Evolutionary conservation across 768 basidiomycete species (phyloP).

Genomic region (Collybia sp.): DNA sequence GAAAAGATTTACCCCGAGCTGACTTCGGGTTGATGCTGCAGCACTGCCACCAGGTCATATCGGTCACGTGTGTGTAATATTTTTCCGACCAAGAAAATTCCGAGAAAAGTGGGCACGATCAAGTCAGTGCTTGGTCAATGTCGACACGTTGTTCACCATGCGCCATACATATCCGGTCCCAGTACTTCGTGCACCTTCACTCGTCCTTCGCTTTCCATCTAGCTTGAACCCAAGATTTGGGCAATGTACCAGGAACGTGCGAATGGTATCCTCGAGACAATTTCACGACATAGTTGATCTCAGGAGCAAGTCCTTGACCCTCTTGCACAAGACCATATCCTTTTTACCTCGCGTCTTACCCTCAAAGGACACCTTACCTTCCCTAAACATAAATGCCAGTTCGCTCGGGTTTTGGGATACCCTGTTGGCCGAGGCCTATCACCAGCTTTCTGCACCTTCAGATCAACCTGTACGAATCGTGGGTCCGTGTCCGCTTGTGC

Average conservation of each 20-base stretch:
- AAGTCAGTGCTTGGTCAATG: too few species aligned
- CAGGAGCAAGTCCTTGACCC: conserved; percentile 28
- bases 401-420: conserved; percentile 42
- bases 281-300: too few species aligned
- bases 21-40: too few species aligned
- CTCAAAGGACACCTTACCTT: conserved; percentile 1
- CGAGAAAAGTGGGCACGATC: too few species aligned
- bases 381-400: conserved; percentile 8
- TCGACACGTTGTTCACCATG: not conserved
- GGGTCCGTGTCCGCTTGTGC: conserved; percentile 30
- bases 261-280: too few species aligned
- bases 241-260: too few species aligned
- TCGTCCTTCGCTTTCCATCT: too few species aligned
- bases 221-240: too few species aligned
- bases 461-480: conserved; percentile 38
- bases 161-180: not conserved
- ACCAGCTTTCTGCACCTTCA: conserved; percentile 24
- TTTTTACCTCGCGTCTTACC: conserved; percentile 42
- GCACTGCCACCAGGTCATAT: too few species aligned
- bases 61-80: too few species aligned
- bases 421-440: conserved; percentile 30
- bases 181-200: conserved; percentile 6
- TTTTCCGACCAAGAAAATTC: too few species aligned
- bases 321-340: conserved; percentile 44
- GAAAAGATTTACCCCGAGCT: too few species aligned